A percentile compares a stretch with the other conserved stretches of the same genome.
Conservation (phyloP, 169 alveolate genomes). For the Plasmodium relictum region DNA sequence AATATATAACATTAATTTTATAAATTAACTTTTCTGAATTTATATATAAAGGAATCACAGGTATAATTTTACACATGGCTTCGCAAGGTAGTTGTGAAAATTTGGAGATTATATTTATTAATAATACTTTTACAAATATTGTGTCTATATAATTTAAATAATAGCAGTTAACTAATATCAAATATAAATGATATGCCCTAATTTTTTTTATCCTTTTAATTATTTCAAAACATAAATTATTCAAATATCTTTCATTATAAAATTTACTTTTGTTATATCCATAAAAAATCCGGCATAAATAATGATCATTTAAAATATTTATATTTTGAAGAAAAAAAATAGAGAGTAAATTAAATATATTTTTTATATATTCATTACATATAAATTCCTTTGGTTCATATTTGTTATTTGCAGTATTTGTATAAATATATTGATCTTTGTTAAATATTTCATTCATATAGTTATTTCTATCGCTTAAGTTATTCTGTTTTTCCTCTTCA, state of each 20-base stretch:
- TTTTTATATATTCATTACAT: conserved; percentile 58
- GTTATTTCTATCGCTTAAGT: neutral
- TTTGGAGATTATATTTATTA: conserved; percentile 30
- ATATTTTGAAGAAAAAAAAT: conserved; percentile 72
- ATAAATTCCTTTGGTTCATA: conserved; percentile 22
- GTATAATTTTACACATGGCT: conserved; percentile 66
- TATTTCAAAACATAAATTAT: conserved; percentile 72
- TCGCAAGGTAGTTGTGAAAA: conserved; percentile 76
- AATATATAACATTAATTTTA: conserved; percentile 68
- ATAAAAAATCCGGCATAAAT: conserved; percentile 71
- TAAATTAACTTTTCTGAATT: conserved; percentile 44
- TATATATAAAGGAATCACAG: conserved; percentile 50
- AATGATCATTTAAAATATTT: conserved; percentile 57
- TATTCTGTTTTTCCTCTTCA: neutral
- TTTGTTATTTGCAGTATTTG: conserved; percentile 9
- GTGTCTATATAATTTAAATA: conserved; percentile 51
- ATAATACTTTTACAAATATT: conserved; percentile 31
- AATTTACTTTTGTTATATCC: conserved; percentile 75
- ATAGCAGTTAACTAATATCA: conserved; percentile 47
- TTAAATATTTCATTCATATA: neutral
- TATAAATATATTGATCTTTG: conserved; percentile 31
- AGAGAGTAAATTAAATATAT: conserved; percentile 57
- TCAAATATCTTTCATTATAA: conserved; percentile 60
- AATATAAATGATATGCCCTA: conserved; percentile 68
- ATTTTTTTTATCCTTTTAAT: conserved; percentile 76